Evolutionary conservation across 352 stramenopile species (phyloP).

Genomic region (Phytophthora lateralis): DNA sequence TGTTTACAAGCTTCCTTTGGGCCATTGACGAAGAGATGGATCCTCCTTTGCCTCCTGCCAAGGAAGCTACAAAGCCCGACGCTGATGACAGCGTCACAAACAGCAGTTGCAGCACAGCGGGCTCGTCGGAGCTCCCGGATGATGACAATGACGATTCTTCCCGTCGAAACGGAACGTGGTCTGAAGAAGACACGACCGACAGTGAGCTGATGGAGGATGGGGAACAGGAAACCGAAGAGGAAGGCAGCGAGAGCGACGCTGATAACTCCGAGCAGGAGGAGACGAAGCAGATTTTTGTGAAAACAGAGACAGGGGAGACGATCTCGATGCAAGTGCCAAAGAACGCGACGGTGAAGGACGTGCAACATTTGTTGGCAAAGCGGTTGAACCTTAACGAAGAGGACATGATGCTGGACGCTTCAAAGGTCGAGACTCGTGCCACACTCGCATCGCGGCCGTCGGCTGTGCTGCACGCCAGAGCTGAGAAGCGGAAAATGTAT

Average conservation of each 20-base stretch:
- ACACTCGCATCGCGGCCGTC: conserved; percentile 35
- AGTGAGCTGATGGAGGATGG: conserved; percentile 19
- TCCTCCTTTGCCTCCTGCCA: conserved; percentile 28
- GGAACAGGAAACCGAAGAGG: conserved; percentile 29
- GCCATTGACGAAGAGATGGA: conserved; percentile 80
- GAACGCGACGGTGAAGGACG: conserved; percentile 49
- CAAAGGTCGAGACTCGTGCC: conserved; percentile 31
- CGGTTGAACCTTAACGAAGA: conserved; percentile 56
- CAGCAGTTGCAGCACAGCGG: conserved; percentile 30
- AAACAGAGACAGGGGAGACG: conserved; percentile 63
- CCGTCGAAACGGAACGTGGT: conserved; percentile 21
- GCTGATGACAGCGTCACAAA: conserved; percentile 21
- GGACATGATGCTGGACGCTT: conserved; percentile 58
- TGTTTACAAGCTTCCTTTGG: conserved; percentile 94
- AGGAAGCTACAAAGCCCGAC: conserved; percentile 11
- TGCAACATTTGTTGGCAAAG: conserved; percentile 62
- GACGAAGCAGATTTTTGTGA: conserved; percentile 67
- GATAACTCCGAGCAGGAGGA: conserved; percentile 33
- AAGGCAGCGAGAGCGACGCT: conserved; percentile 31
- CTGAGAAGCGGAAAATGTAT: conserved; percentile 41
- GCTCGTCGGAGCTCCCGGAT: conserved; percentile 34
- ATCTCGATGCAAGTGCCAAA: conserved; percentile 62
- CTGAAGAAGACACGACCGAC: conserved; percentile 32
- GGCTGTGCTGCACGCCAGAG: conserved; percentile 29
- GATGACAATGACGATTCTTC: conserved; percentile 28